Evolutionary conservation across 1,284 basidiomycete species (phyloP).

Genomic region (Uromyces viciae-fabae): DNA sequence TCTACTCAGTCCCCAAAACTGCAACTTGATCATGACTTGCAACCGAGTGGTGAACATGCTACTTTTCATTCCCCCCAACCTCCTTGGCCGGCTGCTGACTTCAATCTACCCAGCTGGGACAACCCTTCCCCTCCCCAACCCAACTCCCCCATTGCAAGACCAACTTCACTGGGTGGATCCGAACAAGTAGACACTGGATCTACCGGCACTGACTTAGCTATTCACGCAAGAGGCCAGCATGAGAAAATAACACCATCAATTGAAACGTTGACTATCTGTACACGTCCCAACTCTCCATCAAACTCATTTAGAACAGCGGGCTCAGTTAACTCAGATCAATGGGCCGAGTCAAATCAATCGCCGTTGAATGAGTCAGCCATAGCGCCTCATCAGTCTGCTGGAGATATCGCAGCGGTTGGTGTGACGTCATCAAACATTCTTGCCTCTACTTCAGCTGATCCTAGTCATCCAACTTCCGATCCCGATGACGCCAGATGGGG

Average conservation of each 20-base stretch:
- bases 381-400: not conserved
- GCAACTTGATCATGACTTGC: not conserved
- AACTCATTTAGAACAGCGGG: not conserved
- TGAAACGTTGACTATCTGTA: not conserved
- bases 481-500: constrained; percentile 20
- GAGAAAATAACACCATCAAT: not conserved
- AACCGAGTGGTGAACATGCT: not conserved
- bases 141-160: too few relatives aligned
- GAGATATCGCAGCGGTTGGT: not conserved
- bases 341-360: constrained; percentile 8
- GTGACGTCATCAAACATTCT: constrained; percentile 3
- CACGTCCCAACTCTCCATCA: constrained; percentile 12
- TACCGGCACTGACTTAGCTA: not conserved
- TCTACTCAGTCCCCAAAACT: not conserved
- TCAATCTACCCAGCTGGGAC: constrained; percentile 25
- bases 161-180: constrained; percentile 9
- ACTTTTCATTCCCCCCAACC: not conserved
- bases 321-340: constrained; percentile 19
- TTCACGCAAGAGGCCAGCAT: not conserved
- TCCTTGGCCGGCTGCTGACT: constrained; percentile 12
- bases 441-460: not conserved
- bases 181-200: not conserved
- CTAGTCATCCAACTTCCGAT: not conserved
- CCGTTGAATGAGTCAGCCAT: not conserved
- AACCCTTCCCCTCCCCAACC: constrained; percentile 1